Percentiles rank a stretch among this genome's conserved stretches.
These are phyloP conservation scores for Boletus bicolor DNA, from an alignment of 768 basidiomycete species.

Conservation along the genomic window DNA sequence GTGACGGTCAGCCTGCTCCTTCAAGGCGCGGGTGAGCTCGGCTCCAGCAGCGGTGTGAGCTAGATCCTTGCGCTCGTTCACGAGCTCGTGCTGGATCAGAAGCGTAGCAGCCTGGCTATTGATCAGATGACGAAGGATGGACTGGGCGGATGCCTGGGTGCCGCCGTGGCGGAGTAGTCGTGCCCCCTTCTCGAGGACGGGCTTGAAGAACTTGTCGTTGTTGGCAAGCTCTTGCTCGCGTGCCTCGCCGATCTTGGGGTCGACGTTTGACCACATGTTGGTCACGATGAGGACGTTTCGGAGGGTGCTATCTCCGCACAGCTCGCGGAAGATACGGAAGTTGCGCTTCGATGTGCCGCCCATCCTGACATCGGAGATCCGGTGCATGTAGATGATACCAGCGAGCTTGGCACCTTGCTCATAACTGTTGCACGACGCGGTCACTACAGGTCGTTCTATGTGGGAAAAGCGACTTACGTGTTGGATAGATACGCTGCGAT, in stretches of 20 bases:
- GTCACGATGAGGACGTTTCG: slow-evolving; percentile 51
- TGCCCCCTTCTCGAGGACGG: slow-evolving; percentile 49
- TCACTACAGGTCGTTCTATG: not conserved
- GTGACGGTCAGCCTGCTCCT: slow-evolving; percentile 45
- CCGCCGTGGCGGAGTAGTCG: slow-evolving; percentile 41
- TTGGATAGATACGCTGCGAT: slow-evolving; percentile 42
- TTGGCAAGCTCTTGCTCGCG: slow-evolving; percentile 45
- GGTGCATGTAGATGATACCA: slow-evolving; percentile 55
- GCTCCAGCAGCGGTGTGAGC: slow-evolving; percentile 51
- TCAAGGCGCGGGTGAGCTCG: slow-evolving; percentile 49
- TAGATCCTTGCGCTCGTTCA: slow-evolving; percentile 46
- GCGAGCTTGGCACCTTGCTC: slow-evolving; percentile 40
- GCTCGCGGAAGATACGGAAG: slow-evolving; percentile 48
- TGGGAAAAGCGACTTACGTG: slow-evolving; percentile 19
- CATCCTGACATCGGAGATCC: slow-evolving; percentile 50
- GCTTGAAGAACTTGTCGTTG: slow-evolving; percentile 48
- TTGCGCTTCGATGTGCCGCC: slow-evolving; percentile 50
- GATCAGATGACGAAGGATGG: slow-evolving; percentile 42
- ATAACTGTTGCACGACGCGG: slow-evolving; percentile 18
- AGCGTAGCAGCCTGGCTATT: slow-evolving; percentile 41
- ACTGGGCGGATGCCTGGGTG: slow-evolving; percentile 39
- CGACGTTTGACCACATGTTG: slow-evolving; percentile 51
- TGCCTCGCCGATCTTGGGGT: slow-evolving; percentile 35
- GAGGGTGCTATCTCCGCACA: slow-evolving; percentile 51
- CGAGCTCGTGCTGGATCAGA: slow-evolving; percentile 54